Base-by-base conservation (phyloP, 352 stramenopile species). In the Globisporangium polare region DNA sequence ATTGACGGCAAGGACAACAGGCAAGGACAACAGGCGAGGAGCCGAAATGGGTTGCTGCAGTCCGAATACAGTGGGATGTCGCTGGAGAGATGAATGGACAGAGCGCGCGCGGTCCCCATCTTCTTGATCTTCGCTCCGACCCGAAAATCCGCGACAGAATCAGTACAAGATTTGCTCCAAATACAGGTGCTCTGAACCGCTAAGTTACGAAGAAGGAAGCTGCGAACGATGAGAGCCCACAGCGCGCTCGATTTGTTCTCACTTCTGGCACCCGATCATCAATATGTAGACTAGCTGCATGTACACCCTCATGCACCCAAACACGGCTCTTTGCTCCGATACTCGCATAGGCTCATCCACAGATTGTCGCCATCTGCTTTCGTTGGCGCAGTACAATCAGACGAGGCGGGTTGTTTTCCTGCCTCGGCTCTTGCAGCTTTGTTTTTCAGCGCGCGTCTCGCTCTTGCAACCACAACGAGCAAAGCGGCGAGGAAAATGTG, bases 321-420 rank as follows among this genome's bases (percentile, higher is more conserved):
- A 35, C 29, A 35, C 29, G 3, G 29, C 9, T 35, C 9, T 35
- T 35, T 35, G 29, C 29, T 35, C 29, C 29, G 3, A 35, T 8
- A 35, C 7, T 35, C 29, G n/a, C n/a, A n/a, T n/a, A n/a, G 49
- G 27, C 42, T 55, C 27, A 55, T 55, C 27, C 29, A 56, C n/a
- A 43, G 29, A 50, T 50, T 8, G n/a, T 43, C 9, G 0, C 50
- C 50, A 43, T 29, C n/a, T 56, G 50, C 50, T 56, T 56, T 56
- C 50, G 3, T 56, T 43, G 29, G 27, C 1, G 50, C 29, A 35
- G 29, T 37, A 43, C 50, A 56, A 56, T 56, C 50, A 56, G 31
- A 43, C 50, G 50, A 56, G 50, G 13, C 50, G 18, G 29, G 31
- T n/a, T 43, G 43, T 43, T 55, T 54, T 24, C n/a, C n/a, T 39